Evolutionary conservation across 345 rosid genomes (phyloP).

Genomic region (Citrus cavaleriei): DNA sequence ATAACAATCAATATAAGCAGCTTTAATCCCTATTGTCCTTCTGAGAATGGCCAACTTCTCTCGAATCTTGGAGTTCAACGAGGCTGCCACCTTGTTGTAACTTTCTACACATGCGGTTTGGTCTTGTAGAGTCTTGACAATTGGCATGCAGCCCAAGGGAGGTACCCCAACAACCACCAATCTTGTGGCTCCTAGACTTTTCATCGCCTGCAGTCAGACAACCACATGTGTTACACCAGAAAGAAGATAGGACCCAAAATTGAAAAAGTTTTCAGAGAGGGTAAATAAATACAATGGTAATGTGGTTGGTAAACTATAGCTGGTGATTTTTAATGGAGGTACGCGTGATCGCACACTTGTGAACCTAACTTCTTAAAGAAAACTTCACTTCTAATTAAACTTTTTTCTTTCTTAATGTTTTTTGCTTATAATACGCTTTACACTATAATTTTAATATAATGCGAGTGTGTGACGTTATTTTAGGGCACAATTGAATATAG

Average conservation of each 20-base stretch:
- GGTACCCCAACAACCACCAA: conserved; percentile 79
- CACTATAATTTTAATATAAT: neutral
- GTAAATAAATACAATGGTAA: neutral
- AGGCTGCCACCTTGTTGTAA: conserved; percentile 41
- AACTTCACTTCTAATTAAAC: neutral
- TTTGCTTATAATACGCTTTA: neutral
- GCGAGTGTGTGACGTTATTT: neutral
- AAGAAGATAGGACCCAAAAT: no score
- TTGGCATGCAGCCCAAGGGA: conserved; percentile 87
- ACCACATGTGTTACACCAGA: no score
- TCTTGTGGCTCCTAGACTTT: conserved; percentile 53
- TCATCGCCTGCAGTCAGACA: conserved; percentile 44
- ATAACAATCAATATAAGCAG: conserved; percentile 53
- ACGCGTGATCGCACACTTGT: no score
- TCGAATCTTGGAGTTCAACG: conserved; percentile 53
- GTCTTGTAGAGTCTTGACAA: conserved; percentile 52
- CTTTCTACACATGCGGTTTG: conserved; percentile 45
- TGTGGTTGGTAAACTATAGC: neutral
- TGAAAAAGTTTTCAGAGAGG: neutral
- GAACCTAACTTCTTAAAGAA: neutral
- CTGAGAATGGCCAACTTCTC: conserved; percentile 30
- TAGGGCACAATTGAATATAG: neutral
- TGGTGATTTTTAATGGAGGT: neutral
- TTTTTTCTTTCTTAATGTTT: no score
- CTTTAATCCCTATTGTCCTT: conserved; percentile 39